Conservation (phyloP, 495 filamentous ascomycete species). For the Achaetomiella virescens region DNA sequence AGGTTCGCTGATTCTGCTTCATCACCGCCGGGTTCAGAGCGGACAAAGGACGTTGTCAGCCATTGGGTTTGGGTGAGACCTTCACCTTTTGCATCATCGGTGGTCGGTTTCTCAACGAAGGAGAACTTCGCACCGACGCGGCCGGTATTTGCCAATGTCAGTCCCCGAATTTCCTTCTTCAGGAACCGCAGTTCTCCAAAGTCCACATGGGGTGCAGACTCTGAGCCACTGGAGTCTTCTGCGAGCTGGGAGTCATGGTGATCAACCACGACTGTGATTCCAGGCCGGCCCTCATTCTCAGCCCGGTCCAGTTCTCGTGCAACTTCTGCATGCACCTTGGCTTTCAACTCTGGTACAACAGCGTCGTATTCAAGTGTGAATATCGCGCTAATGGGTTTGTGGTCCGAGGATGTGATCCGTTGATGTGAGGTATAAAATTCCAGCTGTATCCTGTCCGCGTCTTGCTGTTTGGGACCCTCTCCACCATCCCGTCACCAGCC, state of each 20-base stretch:
- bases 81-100: conserved; percentile 35
- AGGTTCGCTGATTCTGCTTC: conserved; percentile 36
- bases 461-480: conserved; percentile 49
- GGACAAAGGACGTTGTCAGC: conserved; percentile 60
- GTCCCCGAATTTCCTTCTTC: conserved; percentile 51
- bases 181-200: conserved; percentile 70
- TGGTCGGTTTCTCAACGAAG: conserved; percentile 64
- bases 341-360: conserved; percentile 74
- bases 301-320: conserved; percentile 80
- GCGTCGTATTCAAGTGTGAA: conserved; percentile 80
- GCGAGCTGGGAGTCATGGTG: conserved; percentile 22
- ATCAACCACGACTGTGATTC: conserved; percentile 79
- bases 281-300: conserved; percentile 87
- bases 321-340: conserved; percentile 78
- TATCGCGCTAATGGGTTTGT: conserved; percentile 79
- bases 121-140: conserved; percentile 65
- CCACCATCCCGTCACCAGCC: conserved; percentile 37
- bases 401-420: conserved; percentile 83
- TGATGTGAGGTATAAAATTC: conserved; percentile 83
- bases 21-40: conserved; percentile 29
- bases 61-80: conserved; percentile 46
- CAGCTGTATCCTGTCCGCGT: conserved; percentile 57
- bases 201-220: conserved; percentile 50
- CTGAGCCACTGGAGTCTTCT: conserved; percentile 20
- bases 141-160: conserved; percentile 91